phyloP scores from a whole-genome alignment of 2,329 filamentous ascomycete genomes.

The Xylariaceae sp. region DNA sequence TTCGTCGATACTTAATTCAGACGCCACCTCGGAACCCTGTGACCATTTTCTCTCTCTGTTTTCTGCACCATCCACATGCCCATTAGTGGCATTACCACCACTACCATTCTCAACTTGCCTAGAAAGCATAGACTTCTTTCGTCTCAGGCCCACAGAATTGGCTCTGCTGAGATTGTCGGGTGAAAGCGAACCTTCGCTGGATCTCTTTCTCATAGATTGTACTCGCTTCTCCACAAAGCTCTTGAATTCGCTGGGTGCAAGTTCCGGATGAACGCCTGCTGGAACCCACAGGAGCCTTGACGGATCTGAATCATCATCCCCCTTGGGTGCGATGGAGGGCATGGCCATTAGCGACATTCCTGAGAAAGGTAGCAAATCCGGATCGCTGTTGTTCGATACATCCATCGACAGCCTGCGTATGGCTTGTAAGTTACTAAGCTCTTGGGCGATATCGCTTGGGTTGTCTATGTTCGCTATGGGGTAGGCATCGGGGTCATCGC shows the following conservation, averaged over 20 bases:
- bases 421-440: constrained; percentile 86
- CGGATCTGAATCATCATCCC: constrained; percentile 76
- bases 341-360: constrained; percentile 61
- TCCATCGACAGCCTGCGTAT: constrained; percentile 94
- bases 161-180: constrained; percentile 49
- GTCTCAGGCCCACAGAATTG: constrained; percentile 59
- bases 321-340: constrained; percentile 65
- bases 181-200: constrained; percentile 63
- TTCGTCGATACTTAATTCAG: constrained; percentile 69
- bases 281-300: constrained; percentile 93
- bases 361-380: constrained; percentile 70
- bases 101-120: constrained; percentile 73
- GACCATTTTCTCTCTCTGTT: constrained; percentile 70
- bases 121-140: constrained; percentile 95
- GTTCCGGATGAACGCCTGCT: constrained; percentile 85
- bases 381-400: constrained; percentile 65
- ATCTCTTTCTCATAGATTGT: constrained; percentile 79
- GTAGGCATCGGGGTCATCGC: constrained; percentile 66
- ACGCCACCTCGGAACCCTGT: constrained; percentile 42
- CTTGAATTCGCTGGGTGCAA: constrained; percentile 94
- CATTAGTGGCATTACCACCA: constrained; percentile 50
- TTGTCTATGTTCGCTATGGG: constrained; percentile 86
- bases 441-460: constrained; percentile 82
- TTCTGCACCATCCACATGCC: constrained; percentile 80
- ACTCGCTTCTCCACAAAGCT: constrained; percentile 92